These are phyloP conservation scores for Penicillium goetzii DNA, from an alignment of 495 filamentous ascomycete genomes.

Conservation along the genomic window DNA sequence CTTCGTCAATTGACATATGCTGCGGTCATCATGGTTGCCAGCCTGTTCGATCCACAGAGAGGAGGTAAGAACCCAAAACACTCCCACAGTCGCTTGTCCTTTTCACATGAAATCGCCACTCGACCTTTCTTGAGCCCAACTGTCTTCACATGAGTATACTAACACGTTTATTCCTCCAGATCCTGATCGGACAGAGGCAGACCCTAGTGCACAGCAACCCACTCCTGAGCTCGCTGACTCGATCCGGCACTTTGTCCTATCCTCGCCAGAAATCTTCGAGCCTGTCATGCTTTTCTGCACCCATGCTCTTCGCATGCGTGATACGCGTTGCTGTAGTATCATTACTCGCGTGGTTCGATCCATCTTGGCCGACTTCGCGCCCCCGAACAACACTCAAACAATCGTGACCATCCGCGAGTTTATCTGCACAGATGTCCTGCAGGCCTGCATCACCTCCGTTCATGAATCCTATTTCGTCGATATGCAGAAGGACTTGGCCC, in stretches of 20 bases:
- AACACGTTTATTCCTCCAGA: conserved; percentile 26
- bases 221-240: conserved; percentile 48
- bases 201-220: conserved; percentile 45
- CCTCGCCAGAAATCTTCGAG: conserved; percentile 76
- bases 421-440: conserved; percentile 80
- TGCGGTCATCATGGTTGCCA: conserved; percentile 86
- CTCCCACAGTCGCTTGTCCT: not conserved
- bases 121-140: not conserved
- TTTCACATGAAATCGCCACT: not conserved
- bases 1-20: conserved; percentile 91
- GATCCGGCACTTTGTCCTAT: conserved; percentile 79
- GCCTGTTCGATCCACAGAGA: conserved; percentile 76
- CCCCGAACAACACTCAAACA: conserved; percentile 53
- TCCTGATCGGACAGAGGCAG: conserved; percentile 45
- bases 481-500: conserved; percentile 88
- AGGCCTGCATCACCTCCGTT: conserved; percentile 81
- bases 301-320: conserved; percentile 86
- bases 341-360: conserved; percentile 83
- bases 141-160: not conserved
- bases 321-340: conserved; percentile 83
- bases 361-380: conserved; percentile 77
- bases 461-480: conserved; percentile 97
- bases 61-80: conserved; percentile 38
- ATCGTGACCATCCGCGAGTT: conserved; percentile 83
- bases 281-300: conserved; percentile 89